Percentiles rank a stretch among this genome's conserved stretches.
Conservation (phyloP, 768 basidiomycete genomes). For the Boletus sensibilis region DNA sequence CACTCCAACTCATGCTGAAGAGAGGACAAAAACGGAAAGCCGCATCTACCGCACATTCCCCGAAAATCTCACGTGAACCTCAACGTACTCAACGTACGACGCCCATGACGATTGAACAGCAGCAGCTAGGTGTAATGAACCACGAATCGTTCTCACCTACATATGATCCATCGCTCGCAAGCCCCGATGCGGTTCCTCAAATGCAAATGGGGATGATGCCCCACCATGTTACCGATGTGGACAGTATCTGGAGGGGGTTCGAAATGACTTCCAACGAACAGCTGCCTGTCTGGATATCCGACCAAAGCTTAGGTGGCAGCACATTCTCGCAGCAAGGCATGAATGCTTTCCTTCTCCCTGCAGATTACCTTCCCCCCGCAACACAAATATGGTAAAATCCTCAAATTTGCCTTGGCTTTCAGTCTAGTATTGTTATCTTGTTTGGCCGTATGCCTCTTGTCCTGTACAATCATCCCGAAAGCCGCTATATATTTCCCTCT, state of each 20-base stretch:
- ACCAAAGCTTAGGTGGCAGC: slow-evolving; percentile 74
- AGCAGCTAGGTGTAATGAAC: slow-evolving; percentile 36
- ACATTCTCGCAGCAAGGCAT: slow-evolving; percentile 80
- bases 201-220: slow-evolving; percentile 30
- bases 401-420: background rate
- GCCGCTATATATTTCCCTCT: slow-evolving; percentile 16
- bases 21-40: slow-evolving; percentile 61
- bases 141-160: slow-evolving; percentile 56
- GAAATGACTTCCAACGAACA: slow-evolving; percentile 72
- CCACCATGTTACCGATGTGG: slow-evolving; percentile 40
- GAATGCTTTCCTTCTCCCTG: slow-evolving; percentile 79
- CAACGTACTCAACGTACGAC: slow-evolving; percentile 51
- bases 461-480: slow-evolving; percentile 25
- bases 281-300: slow-evolving; percentile 83
- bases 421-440: slow-evolving; percentile 18
- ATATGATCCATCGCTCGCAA: slow-evolving; percentile 47
- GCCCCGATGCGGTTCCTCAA: slow-evolving; percentile 33
- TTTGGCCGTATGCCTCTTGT: slow-evolving; percentile 20
- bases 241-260: slow-evolving; percentile 75
- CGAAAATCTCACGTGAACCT: slow-evolving; percentile 54
- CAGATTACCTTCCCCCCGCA: slow-evolving; percentile 67
- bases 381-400: slow-evolving; percentile 70
- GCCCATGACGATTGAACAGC: slow-evolving; percentile 47
- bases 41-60: slow-evolving; percentile 58
- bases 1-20: slow-evolving; percentile 87